Conservation (phyloP, 495 filamentous ascomycete species). For the Hyaloscypha finlandica region DNA sequence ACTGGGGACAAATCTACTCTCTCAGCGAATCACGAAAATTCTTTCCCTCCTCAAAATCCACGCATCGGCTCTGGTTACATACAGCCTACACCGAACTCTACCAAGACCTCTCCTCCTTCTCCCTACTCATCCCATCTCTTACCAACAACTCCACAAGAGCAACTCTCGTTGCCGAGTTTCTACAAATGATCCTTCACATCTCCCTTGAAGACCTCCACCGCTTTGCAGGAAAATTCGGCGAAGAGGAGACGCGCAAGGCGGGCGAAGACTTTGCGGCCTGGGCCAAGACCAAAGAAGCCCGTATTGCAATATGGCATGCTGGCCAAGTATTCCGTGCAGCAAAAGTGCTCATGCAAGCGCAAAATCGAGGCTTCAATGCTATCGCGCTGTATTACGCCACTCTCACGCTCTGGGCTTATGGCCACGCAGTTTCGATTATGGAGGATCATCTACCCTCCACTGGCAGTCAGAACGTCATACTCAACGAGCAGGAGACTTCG, state of each 20-base stretch:
- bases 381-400: constrained; percentile 62
- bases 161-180: constrained; percentile 51
- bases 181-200: constrained; percentile 61
- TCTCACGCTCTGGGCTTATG: constrained; percentile 62
- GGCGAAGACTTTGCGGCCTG: constrained; percentile 55
- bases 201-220: constrained; percentile 66
- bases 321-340: constrained; percentile 61
- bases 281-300: constrained; percentile 50
- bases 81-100: constrained; percentile 15
- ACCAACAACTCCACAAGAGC: background rate
- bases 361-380: constrained; percentile 59
- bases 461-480: constrained; percentile 23
- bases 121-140: background rate
- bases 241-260: constrained; percentile 57
- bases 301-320: constrained; percentile 63
- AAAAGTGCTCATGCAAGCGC: constrained; percentile 45
- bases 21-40: constrained; percentile 17
- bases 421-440: constrained; percentile 38
- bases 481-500: background rate
- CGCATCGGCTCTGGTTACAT: constrained; percentile 13
- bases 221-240: constrained; percentile 63
- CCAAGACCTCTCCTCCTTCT: constrained; percentile 13
- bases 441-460: constrained; percentile 18
- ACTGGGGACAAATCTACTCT: constrained; percentile 21
- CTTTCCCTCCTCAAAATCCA: constrained; percentile 13